A percentile compares a stretch with the other conserved stretches of the same genome.
phyloP scores from a whole-genome alignment of 1,284 basidiomycete species.

The Omphalotus olearius region DNA sequence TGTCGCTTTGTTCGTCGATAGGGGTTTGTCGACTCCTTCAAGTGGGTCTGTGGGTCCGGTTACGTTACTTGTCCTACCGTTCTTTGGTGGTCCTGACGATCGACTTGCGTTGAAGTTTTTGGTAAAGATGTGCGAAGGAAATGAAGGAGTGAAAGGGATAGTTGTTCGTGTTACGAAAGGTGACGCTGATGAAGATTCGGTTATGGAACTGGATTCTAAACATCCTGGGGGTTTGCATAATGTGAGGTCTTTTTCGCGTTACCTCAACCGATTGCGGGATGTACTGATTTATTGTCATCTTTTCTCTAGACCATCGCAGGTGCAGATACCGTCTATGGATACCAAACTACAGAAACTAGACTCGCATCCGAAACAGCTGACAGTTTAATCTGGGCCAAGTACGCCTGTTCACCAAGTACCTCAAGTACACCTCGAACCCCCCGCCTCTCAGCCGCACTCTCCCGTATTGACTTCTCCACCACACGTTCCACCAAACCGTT shows the following conservation, averaged over 20 bases:
- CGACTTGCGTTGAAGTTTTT: slow-evolving; percentile 77
- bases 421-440: slow-evolving; percentile 21
- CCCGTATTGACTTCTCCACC: slow-evolving; percentile 53
- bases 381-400: slow-evolving; percentile 60
- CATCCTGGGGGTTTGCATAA: slow-evolving; percentile 14
- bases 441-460: slow-evolving; percentile 37
- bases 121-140: slow-evolving; percentile 67
- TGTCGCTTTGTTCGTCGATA: slow-evolving; percentile 82
- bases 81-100: slow-evolving; percentile 93
- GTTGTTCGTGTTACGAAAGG: slow-evolving; percentile 56
- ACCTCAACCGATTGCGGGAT: too few species aligned
- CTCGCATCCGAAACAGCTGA: slow-evolving; percentile 75
- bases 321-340: slow-evolving; percentile 67
- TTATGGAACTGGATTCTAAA: slow-evolving; percentile 24
- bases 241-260: slow-evolving; percentile 7
- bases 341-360: slow-evolving; percentile 55
- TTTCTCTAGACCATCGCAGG: slow-evolving; percentile 39
- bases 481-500: slow-evolving; percentile 48
- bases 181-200: slow-evolving; percentile 32
- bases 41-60: slow-evolving; percentile 24
- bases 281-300: too few species aligned
- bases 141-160: slow-evolving; percentile 62
- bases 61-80: slow-evolving; percentile 78
- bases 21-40: slow-evolving; percentile 27
- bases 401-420: slow-evolving; percentile 28